Evolutionary conservation across 352 stramenopile species (phyloP), one percentile per base, ranked within the genome.

Genomic region (Pythium aristosporum): DNA sequence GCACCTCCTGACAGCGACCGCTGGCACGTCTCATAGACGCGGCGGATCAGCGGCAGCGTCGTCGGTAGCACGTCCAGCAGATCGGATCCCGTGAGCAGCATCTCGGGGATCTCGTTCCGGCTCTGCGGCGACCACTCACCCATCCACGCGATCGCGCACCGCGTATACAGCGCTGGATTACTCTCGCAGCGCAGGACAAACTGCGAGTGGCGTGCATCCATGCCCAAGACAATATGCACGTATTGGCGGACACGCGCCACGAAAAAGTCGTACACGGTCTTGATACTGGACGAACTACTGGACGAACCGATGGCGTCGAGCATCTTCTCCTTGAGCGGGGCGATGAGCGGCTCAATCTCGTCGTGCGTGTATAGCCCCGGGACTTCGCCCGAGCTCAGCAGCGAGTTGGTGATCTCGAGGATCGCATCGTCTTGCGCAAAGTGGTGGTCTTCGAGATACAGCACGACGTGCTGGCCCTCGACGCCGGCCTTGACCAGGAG

Each of bases 181-280:
- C 85, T 96, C 65, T 98, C 92, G 57, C 93, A 98, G 20, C 92
- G 89, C 43, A 94, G 63, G 6, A 91, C 55, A 70, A 97, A 97
- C 41, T 87, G 72, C 21, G 74, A 62, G 52, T 93, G 80, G 18
- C 80, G 69, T 15, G 82, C 63, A 50, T 93, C 83, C 83, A 96
- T 92, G 4, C 71, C 71, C 2, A 96, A 69, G 5, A 90, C 90
- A 0, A 98, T 75, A 53, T 98, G 94, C 1, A 98, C 77, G 57
- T 93, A 96, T 51, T 87, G 76, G 32, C 91, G 78, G 20, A 98
- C 88, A 16, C 92, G 78, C n/a, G 73, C 69, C 5, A 98, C 76
- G 57, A 98, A 98, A 65, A 96, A 98, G 50, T 98, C 92, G 63
- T 96, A 98, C 23, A 96, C 86, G 0, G 89, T 97, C n/a, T 84